Evolutionary conservation across 2,329 filamentous ascomycete genomes (phyloP).

Genomic region (Fusarium tjaetaba): DNA sequence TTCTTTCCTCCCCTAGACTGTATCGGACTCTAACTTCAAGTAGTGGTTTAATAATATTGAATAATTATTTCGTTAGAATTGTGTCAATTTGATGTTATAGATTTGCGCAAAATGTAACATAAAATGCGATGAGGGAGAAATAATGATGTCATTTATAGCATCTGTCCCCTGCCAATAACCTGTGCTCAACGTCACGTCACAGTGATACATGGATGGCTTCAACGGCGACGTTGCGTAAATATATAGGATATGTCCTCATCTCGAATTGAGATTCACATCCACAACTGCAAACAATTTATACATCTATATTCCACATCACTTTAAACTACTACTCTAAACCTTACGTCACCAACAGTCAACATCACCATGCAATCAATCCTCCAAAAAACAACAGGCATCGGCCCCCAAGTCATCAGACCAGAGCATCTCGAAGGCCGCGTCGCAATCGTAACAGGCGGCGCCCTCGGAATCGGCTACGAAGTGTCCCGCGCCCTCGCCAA

Average conservation of each 20-base stretch:
- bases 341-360: not conserved
- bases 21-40: no score
- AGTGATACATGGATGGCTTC: not conserved
- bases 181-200: slow-evolving; percentile 15
- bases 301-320: no score
- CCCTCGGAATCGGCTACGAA: slow-evolving; percentile 52
- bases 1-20: no score
- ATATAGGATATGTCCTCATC: not conserved
- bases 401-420: slow-evolving; percentile 49
- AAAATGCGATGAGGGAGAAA: not conserved
- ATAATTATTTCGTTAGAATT: not conserved
- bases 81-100: accelerated
- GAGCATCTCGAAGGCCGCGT: slow-evolving; percentile 49
- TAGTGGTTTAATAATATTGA: no score
- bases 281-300: not conserved
- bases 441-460: slow-evolving; percentile 52
- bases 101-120: not conserved
- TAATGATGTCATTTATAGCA: slow-evolving; percentile 15
- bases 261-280: accelerated
- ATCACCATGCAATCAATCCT: slow-evolving; percentile 51
- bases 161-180: not conserved
- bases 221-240: not conserved
- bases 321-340: accelerated
- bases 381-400: slow-evolving; percentile 46
- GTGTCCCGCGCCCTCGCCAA: slow-evolving; percentile 48